These are phyloP conservation scores for Populus hybrid DNA, from an alignment of 441 rosid genomes.

Conservation along the genomic window DNA sequence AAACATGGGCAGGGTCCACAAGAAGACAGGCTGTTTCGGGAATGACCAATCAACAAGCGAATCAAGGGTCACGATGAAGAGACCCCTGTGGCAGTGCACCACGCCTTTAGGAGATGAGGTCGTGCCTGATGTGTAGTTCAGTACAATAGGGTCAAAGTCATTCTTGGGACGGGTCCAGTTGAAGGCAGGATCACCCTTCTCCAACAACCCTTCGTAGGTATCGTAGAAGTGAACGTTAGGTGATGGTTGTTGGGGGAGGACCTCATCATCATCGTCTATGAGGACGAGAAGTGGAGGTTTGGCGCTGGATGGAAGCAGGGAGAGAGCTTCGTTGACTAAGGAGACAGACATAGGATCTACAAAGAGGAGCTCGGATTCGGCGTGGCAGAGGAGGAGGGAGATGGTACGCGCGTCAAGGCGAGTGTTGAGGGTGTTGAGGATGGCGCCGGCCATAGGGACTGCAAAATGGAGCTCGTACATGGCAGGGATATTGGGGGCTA, in stretches of 20 bases:
- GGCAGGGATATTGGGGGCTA: constrained; percentile 66
- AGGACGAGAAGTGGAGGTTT: constrained; percentile 25
- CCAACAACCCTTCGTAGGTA: constrained; percentile 27
- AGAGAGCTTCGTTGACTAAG: constrained; percentile 21
- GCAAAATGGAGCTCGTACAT: constrained; percentile 83
- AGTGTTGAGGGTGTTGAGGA: constrained; percentile 35
- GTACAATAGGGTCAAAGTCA: constrained; percentile 35
- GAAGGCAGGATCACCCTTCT: constrained; percentile 32
- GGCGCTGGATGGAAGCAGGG: constrained; percentile 1
- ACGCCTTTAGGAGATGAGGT: constrained; percentile 83
- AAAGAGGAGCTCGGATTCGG: constrained; percentile 32
- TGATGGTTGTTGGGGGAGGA: neutral
- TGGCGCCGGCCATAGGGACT: constrained; percentile 58
- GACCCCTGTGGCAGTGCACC: constrained; percentile 66
- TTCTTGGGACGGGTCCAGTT: constrained; percentile 29
- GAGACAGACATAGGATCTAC: constrained; percentile 24
- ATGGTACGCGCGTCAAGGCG: constrained; percentile 36
- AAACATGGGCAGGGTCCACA: constrained; percentile 80
- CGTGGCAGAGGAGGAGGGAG: constrained; percentile 33
- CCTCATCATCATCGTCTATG: constrained; percentile 14
- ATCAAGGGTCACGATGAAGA: constrained; percentile 43
- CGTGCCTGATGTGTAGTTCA: constrained; percentile 59
- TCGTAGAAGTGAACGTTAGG: constrained; percentile 9
- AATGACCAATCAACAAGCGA: constrained; percentile 44
- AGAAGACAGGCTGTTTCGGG: constrained; percentile 61